Conservation (phyloP, 306 rosid genomes). For the Malus fusca region DNA sequence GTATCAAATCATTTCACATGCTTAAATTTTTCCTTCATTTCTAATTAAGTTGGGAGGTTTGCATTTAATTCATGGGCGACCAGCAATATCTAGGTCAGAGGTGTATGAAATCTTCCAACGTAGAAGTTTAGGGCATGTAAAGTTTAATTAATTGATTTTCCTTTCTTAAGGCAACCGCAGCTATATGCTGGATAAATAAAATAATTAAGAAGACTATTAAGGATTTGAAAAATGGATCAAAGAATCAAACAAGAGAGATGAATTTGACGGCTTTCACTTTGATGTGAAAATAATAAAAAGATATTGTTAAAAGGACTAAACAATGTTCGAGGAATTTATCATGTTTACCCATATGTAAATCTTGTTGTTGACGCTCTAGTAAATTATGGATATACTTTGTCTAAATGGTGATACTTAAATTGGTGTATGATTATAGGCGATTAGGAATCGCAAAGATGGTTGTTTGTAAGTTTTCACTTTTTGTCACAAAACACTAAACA, state of each 20-base stretch:
- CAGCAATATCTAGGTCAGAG: neutral
- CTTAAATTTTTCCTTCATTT: too few relatives aligned
- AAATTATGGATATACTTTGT: too few relatives aligned
- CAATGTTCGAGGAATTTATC: too few relatives aligned
- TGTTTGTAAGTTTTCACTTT: neutral
- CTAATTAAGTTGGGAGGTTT: neutral
- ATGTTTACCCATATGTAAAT: too few relatives aligned
- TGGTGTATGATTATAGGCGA: too few relatives aligned
- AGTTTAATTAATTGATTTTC: neutral
- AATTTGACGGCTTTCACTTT: neutral
- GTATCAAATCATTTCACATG: constrained; percentile 5
- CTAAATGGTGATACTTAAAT: too few relatives aligned
- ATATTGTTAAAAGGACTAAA: too few relatives aligned
- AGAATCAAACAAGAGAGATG: neutral
- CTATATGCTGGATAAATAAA: neutral
- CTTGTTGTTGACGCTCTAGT: too few relatives aligned
- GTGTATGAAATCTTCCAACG: neutral
- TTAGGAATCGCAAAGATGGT: too few relatives aligned
- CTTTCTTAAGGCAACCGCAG: neutral
- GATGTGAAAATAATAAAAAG: neutral
- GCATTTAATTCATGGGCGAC: neutral
- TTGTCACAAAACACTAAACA: neutral
- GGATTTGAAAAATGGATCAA: neutral
- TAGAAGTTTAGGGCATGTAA: neutral
- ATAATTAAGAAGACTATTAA: neutral